Evolutionary conservation across 164 flowering plant species (phyloP).

Genomic region (Chimonanthus praecox): DNA sequence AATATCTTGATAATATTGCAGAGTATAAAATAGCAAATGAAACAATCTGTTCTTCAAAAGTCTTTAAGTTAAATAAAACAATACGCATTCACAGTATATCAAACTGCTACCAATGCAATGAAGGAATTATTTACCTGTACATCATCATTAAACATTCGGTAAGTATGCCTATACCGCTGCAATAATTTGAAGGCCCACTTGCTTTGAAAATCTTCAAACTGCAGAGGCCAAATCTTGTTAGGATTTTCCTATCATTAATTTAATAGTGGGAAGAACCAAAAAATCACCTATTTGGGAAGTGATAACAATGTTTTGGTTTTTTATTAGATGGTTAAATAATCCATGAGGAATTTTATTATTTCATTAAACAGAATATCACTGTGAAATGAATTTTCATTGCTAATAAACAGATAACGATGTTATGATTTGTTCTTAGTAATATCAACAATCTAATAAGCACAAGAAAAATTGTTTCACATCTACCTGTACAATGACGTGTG

Average conservation of each 20-base stretch:
- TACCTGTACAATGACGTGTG: constrained; percentile 97
- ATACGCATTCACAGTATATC: no score
- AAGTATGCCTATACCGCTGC: constrained; percentile 83
- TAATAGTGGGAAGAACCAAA: neutral
- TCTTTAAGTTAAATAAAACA: no score
- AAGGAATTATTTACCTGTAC: constrained; percentile 57
- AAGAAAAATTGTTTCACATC: neutral
- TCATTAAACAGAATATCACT: no score
- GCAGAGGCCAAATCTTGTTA: constrained; percentile 18
- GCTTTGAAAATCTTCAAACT: constrained; percentile 99
- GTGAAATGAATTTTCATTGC: no score
- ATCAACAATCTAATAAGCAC: neutral
- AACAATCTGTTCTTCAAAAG: no score
- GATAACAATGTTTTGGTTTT: no score
- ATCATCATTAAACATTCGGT: constrained; percentile 97
- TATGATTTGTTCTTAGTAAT: neutral
- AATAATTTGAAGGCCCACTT: constrained; percentile 97
- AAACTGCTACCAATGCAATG: neutral
- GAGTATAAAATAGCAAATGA: no score
- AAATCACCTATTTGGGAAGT: neutral
- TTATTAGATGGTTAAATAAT: no score
- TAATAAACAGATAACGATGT: no score
- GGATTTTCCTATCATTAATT: neutral
- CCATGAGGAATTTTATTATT: no score
- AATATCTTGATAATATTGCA: no score